Percentiles rank a stretch among this genome's conserved stretches.
These are phyloP conservation scores for Bothriochloa decipiens DNA, from an alignment of 176 grass and related monocot species.

Conservation along the genomic window DNA sequence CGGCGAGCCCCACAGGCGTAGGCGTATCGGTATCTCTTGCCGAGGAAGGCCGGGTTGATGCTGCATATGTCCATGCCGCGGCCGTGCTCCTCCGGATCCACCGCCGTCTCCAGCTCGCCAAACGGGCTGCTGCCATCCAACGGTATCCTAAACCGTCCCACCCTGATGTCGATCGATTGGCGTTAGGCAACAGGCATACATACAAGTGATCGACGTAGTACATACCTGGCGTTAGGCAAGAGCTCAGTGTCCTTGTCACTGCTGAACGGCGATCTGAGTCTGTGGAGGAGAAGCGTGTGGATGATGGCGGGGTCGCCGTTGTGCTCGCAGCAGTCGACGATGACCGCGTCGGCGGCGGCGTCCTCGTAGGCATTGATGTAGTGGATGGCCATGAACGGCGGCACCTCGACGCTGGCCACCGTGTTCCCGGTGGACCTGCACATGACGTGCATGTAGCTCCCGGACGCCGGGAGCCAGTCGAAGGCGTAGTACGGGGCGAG, in stretches of 20 bases:
- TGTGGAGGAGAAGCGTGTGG: too few relatives aligned
- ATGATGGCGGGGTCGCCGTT: too few relatives aligned
- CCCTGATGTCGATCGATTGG: too few relatives aligned
- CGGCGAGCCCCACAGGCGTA: conserved; percentile 52
- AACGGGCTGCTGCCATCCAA: conserved; percentile 72
- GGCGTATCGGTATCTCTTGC: conserved; percentile 79
- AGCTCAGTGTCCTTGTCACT: too few relatives aligned
- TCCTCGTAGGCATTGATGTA: conserved; percentile 75
- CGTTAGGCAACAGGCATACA: too few relatives aligned
- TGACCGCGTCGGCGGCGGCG: too few relatives aligned
- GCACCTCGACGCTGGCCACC: conserved; percentile 51
- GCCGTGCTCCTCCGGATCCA: conserved; percentile 87
- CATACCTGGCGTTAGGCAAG: too few relatives aligned
- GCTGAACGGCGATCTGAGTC: too few relatives aligned
- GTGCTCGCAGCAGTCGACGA: too few relatives aligned
- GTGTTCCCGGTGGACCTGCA: conserved; percentile 67
- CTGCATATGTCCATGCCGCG: conserved; percentile 94
- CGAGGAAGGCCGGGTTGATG: conserved; percentile 78
- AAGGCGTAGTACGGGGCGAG: too few relatives aligned
- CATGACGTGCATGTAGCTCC: conserved; percentile 73
- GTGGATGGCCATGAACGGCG: conserved; percentile 64
- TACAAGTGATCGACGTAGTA: too few relatives aligned
- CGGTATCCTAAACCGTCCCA: conserved; percentile 94
- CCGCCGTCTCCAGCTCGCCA: conserved; percentile 67
- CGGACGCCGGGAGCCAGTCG: conserved; percentile 45